Base-by-base conservation (phyloP, 352 stramenopile genomes). In the Phytophthora chlamydospora region DNA sequence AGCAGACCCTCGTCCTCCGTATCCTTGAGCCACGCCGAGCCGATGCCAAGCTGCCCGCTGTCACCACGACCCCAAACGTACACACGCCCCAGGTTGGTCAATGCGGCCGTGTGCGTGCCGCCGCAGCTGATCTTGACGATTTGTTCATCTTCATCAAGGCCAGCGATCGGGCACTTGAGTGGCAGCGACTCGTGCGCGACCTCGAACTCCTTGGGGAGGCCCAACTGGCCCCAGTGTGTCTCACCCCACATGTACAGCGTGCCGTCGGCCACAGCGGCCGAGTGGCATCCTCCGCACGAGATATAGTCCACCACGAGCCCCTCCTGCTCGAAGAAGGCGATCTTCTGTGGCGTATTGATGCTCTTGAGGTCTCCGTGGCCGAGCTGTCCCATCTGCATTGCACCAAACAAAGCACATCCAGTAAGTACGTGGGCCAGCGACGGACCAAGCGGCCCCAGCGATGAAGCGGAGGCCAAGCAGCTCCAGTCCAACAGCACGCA, bases 231-330 rank as follows among this genome's bases (percentile, higher is more conserved):
- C 85, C 85, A 95, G 55, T 93, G 85, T 8, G 83, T 73, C 60
- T 95, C 85, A 2, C 85, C 85, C 85, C 85, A 95, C 82, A 82
- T 92, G 75, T 90, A 95, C 54, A 93, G 41, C 16, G 76, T 71
- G 10, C 85, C 85, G 34, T 90, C 72, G 13, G 85, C 80, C 46
- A 95, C 82, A 5, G 85, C 85, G 13, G 80, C 85, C 21, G 85
- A 92, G 67, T 95, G 85, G 66, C 85, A 95, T 5, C 85, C 85
- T 40, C 85, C 85, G 48, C 79, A 91, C 24, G 85, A 95, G 34
- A 95, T 86, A 48, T 91, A 88, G 54, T 82, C 70, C n/a, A 95
- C 65, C 6, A 75, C 48, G 21, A 93, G 70, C 4, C 63, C 56
- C 21, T 73, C 39, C 6, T 83, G 29, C 10, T 64, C 66, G 38